A percentile compares a stretch with the other conserved stretches of the same genome.
Conservation (phyloP, 106 monocot species). For the Alisma plantagoaquatica region DNA sequence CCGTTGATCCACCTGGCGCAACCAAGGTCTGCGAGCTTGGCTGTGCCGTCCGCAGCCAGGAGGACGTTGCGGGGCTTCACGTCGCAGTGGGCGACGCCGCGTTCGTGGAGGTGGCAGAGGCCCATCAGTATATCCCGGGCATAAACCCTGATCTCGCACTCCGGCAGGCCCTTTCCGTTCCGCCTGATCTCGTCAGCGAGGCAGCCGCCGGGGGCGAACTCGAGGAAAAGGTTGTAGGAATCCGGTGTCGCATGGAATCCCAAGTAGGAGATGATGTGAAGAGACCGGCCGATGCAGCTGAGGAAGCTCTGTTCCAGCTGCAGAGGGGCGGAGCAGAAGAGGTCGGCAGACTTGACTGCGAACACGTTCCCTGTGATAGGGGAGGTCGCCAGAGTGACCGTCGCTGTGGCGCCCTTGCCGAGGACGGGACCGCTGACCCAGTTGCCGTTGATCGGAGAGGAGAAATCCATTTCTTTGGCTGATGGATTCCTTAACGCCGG, state of each 20-base stretch:
- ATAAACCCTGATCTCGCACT: constrained; percentile 9
- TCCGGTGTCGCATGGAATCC: constrained; percentile 19
- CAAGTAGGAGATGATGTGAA: constrained; percentile 26
- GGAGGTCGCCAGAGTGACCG: constrained; percentile 20
- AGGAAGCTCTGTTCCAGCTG: constrained; percentile 25
- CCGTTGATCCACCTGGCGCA: constrained; percentile 26
- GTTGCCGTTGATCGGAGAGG: too few relatives aligned
- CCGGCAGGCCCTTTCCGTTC: constrained; percentile 3
- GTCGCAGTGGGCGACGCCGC: constrained; percentile 54
- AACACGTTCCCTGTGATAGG: constrained; percentile 10
- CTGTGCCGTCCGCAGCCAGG: constrained; percentile 16
- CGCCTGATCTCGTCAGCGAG: constrained; percentile 1
- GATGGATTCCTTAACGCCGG: too few relatives aligned
- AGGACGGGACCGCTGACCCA: constrained; percentile 9
- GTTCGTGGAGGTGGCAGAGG: constrained; percentile 34
- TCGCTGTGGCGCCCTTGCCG: constrained; percentile 34
- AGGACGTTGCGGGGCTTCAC: constrained; percentile 49
- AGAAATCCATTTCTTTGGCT: too few relatives aligned
- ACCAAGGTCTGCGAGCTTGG: constrained; percentile 12
- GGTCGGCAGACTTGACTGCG: constrained; percentile 33
- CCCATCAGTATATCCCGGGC: constrained; percentile 21
- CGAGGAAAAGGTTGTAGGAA: constrained; percentile 6
- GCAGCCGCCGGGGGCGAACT: constrained; percentile 2
- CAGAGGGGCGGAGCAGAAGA: constrained; percentile 8
- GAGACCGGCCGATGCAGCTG: constrained; percentile 8